These are phyloP conservation scores for Aspergillus sp. DNA, from an alignment of 2,329 filamentous ascomycete species.

Conservation along the genomic window DNA sequence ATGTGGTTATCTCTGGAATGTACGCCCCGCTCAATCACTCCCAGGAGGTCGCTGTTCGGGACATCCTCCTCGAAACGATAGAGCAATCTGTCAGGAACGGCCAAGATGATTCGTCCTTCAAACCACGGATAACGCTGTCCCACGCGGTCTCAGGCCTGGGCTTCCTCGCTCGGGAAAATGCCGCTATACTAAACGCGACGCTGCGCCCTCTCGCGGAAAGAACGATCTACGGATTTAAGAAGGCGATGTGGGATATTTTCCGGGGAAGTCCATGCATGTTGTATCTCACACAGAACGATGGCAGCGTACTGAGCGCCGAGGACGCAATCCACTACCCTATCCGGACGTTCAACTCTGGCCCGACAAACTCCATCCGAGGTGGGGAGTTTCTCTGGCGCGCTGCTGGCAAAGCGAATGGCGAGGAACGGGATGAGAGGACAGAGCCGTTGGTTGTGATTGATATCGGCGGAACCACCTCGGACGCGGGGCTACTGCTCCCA, in stretches of 20 bases:
- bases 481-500: constrained; percentile 60
- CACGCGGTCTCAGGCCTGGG: constrained; percentile 47
- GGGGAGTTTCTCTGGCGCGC: constrained; percentile 12
- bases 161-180: constrained; percentile 53
- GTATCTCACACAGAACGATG: constrained; percentile 55
- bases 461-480: constrained; percentile 66
- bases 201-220: constrained; percentile 48
- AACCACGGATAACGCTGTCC: constrained; percentile 6
- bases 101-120: neutral
- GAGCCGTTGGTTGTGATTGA: constrained; percentile 56
- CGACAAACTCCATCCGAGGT: constrained; percentile 57
- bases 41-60: neutral
- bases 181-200: constrained; percentile 51
- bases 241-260: constrained; percentile 47
- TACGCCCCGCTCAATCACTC: constrained; percentile 6
- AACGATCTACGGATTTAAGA: constrained; percentile 48
- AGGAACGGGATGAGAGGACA: neutral
- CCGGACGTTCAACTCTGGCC: constrained; percentile 53
- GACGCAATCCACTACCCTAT: constrained; percentile 51
- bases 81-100: neutral
- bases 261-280: constrained; percentile 36
- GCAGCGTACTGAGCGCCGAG: constrained; percentile 49
- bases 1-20: constrained; percentile 11
- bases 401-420: neutral
- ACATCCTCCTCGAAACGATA: neutral